Base-by-base conservation (phyloP, 1,139 yeast species). In the Candida sp. region DNA sequence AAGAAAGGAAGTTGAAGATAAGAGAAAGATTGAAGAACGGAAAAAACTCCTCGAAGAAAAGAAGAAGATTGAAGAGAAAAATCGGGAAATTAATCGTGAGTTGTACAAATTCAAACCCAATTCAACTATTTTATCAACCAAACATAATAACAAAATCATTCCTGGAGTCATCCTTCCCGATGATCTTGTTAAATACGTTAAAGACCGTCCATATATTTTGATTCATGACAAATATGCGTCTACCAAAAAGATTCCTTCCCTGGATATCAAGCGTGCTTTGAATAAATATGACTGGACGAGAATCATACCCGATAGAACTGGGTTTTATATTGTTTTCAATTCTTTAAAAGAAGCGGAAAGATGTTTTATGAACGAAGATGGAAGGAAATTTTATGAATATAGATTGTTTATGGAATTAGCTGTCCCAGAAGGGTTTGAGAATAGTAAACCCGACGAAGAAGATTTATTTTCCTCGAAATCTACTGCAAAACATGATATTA, bases 311-410 rank as follows among this genome's bases (percentile, higher is more conserved):
- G 91, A 85, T 50, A 65, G 68, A 33, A 60, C 75, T 4, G 96
- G 96, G 0, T 83, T 84, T 51, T 89, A 77, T 55, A 70, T 88
- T 37, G 82, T 87, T 1, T 89, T 89, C 61, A 81, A 81, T 53
- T 71, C 81, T 30, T 60, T 80, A 21, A 66, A 68, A 35, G 89
- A 86, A 47, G 88, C 95, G 35, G 78, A 78, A 49, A 65, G 75
- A 38, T 87, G 96, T 53, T 83, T 79, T 55, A 72, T 75, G 34
- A 71, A 74, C 32, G 89, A 85, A 61, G 88, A 88, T 54, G 90
- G 88, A 1, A 66, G 75, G 21, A 63, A 64, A 22, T 70, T 82
- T 35, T 69, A 66, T 41, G 79, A 73, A 37, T 81, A 68, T 50
- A 68, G 70, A 37, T 58, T 82, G 63, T 71, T 63, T 45, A 82